phyloP scores from a whole-genome alignment of 2,329 filamentous ascomycete species.

The Botrytis tulipae region DNA sequence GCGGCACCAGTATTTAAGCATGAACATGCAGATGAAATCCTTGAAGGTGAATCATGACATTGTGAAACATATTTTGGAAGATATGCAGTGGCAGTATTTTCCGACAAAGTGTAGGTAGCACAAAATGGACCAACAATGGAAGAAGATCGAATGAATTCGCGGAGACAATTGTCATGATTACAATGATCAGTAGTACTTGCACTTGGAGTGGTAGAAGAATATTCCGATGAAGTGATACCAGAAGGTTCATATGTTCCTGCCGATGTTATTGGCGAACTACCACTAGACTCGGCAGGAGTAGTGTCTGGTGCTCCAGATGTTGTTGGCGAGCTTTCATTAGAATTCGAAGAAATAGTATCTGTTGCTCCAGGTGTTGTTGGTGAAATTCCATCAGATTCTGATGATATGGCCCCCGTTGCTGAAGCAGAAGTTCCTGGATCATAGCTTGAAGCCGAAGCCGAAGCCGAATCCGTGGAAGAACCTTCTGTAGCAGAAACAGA shows the following conservation, averaged over 20 bases:
- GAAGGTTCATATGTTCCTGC: background rate
- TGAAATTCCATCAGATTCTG: background rate
- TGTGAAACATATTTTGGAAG: slow-evolving; percentile 32
- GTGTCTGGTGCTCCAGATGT: background rate
- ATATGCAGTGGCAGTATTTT: slow-evolving; percentile 26
- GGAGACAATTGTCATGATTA: slow-evolving; percentile 33
- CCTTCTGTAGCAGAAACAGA: background rate
- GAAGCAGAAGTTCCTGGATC: slow-evolving; percentile 12
- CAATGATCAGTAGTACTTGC: slow-evolving; percentile 23
- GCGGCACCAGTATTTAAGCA: slow-evolving; percentile 23
- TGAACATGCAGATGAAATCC: slow-evolving; percentile 33
- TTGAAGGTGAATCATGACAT: slow-evolving; percentile 27
- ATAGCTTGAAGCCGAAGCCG: slow-evolving; percentile 16
- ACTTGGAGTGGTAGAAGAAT: slow-evolving; percentile 9
- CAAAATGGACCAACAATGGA: slow-evolving; percentile 27
- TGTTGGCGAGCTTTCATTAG: background rate
- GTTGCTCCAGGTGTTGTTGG: background rate
- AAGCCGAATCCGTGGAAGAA: background rate
- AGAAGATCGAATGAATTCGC: slow-evolving; percentile 30
- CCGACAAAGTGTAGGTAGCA: slow-evolving; percentile 31
- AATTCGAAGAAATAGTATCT: background rate
- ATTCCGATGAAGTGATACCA: slow-evolving; percentile 2
- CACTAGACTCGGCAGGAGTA: background rate
- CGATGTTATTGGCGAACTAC: background rate
- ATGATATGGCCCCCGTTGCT: background rate